A percentile compares a stretch with the other conserved stretches of the same genome.
phyloP scores from a whole-genome alignment of 2,329 filamentous ascomycete genomes.

The Blastomyces percursus region DNA sequence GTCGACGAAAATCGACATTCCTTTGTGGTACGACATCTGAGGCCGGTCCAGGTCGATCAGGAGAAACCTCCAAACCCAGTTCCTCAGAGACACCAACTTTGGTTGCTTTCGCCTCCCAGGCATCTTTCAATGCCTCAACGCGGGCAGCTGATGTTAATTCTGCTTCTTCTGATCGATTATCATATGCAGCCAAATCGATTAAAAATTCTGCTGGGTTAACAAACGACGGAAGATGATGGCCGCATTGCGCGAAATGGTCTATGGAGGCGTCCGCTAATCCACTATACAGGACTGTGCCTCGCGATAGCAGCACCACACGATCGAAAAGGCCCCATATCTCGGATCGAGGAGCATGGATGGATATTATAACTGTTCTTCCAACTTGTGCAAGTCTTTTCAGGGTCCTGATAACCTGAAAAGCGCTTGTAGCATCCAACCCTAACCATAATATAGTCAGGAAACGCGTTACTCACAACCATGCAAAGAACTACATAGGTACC shows the following conservation, averaged over 20 bases:
- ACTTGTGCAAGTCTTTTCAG: conserved; percentile 57
- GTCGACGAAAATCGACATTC: conserved; percentile 49
- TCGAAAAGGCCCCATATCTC: conserved; percentile 74
- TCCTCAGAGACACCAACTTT: conserved; percentile 9
- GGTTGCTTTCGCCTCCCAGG: conserved; percentile 41
- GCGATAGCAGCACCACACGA: conserved; percentile 56
- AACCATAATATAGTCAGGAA: conserved; percentile 1
- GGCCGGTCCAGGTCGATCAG: background rate
- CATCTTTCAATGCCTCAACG: conserved; percentile 49
- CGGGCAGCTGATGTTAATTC: conserved; percentile 50
- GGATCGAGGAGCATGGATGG: conserved; percentile 65
- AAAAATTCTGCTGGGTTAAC: conserved; percentile 69
- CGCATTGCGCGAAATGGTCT: conserved; percentile 52
- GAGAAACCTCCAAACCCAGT: background rate
- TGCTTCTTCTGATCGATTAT: conserved; percentile 57
- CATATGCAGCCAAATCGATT: conserved; percentile 63
- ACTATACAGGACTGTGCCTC: conserved; percentile 57
- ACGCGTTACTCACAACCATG: background rate
- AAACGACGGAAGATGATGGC: conserved; percentile 55
- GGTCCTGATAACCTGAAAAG: conserved; percentile 60
- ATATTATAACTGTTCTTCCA: conserved; percentile 60
- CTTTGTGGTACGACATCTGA: conserved; percentile 19
- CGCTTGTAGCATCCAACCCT: conserved; percentile 60
- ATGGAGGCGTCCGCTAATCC: conserved; percentile 49
- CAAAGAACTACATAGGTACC: background rate